Evolutionary conservation across 495 filamentous ascomycete genomes (phyloP).

Genomic region (Podospora fimiseda): DNA sequence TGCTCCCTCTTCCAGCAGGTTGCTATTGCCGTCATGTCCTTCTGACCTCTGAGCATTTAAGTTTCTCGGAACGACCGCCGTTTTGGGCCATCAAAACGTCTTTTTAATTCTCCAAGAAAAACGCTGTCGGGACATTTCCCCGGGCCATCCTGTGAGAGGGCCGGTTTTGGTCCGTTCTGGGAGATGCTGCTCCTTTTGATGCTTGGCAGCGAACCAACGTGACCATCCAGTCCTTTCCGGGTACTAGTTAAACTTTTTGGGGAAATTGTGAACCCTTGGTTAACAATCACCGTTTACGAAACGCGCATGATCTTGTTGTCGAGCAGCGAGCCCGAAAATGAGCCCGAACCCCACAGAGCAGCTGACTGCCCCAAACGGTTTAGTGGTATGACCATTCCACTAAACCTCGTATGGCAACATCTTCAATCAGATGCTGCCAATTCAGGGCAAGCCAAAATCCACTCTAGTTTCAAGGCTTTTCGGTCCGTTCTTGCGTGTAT

Average conservation of each 20-base stretch:
- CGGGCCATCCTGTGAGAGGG: constrained; percentile 9
- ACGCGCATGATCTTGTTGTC: constrained; percentile 16
- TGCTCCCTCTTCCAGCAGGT: too few relatives aligned
- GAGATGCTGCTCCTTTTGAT: constrained; percentile 17
- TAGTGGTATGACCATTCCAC: not conserved
- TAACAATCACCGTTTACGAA: constrained; percentile 22
- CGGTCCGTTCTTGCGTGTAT: constrained; percentile 17
- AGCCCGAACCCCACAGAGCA: constrained; percentile 16
- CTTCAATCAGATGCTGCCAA: not conserved
- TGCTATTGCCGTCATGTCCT: too few relatives aligned
- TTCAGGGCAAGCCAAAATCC: constrained; percentile 1
- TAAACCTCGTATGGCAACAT: constrained; percentile 8
- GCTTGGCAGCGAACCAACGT: constrained; percentile 10
- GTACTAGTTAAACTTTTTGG: constrained; percentile 22
- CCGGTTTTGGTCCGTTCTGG: constrained; percentile 9
- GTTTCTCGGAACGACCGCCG: constrained; percentile 18
- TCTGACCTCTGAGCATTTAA: too few relatives aligned
- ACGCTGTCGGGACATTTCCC: constrained; percentile 22
- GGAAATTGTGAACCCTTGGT: constrained; percentile 7
- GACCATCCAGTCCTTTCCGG: constrained; percentile 21
- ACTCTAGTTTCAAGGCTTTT: constrained; percentile 9
- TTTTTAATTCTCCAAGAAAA: not conserved
- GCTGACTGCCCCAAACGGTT: constrained; percentile 3
- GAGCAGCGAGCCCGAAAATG: constrained; percentile 15
- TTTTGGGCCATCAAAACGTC: constrained; percentile 12